Percentiles rank a stretch among this genome's conserved stretches.
phyloP scores from a whole-genome alignment of 1,284 basidiomycete species.

The Ustilago nuda region DNA sequence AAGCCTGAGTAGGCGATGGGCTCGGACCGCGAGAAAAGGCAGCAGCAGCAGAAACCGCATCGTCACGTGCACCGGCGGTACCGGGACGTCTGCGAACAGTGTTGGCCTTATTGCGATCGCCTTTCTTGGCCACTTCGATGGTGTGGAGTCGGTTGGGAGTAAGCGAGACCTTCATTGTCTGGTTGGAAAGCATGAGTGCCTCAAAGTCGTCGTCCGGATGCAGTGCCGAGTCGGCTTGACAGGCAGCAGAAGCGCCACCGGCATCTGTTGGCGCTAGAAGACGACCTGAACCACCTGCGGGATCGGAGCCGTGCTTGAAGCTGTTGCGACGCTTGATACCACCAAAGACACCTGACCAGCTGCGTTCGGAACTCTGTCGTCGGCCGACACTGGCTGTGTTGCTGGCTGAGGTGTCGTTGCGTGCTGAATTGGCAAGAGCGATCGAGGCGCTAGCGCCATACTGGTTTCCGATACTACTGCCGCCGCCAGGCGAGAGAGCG shows the following conservation, averaged over 20 bases:
- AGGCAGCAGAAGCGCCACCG: neutral
- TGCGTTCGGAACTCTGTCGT: conserved; percentile 45
- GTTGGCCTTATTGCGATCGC: conserved; percentile 19
- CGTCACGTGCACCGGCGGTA: conserved; percentile 29
- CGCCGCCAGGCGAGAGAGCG: conserved; percentile 10
- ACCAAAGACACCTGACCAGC: conserved; percentile 52
- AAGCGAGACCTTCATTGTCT: conserved; percentile 79
- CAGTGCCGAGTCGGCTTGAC: conserved; percentile 20
- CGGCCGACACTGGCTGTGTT: conserved; percentile 24
- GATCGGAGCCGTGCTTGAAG: conserved; percentile 53
- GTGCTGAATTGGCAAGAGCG: conserved; percentile 4
- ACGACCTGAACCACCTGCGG: conserved; percentile 11
- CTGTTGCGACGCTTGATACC: conserved; percentile 56
- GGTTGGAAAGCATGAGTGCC: conserved; percentile 56
- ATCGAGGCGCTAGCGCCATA: neutral
- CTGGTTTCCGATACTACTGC: conserved; percentile 12
- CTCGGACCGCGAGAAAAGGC: conserved; percentile 20
- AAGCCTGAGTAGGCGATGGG: conserved; percentile 15
- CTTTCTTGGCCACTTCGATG: conserved; percentile 57
- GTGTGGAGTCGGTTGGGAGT: conserved; percentile 75
- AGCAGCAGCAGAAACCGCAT: conserved; percentile 9
- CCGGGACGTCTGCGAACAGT: conserved; percentile 46
- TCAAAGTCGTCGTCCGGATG: conserved; percentile 61
- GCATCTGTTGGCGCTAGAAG: conserved; percentile 12
- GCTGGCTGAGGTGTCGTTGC: conserved; percentile 1